phyloP scores from a whole-genome alignment of 1,284 basidiomycete species.

The Leccinum pallidistipes region DNA sequence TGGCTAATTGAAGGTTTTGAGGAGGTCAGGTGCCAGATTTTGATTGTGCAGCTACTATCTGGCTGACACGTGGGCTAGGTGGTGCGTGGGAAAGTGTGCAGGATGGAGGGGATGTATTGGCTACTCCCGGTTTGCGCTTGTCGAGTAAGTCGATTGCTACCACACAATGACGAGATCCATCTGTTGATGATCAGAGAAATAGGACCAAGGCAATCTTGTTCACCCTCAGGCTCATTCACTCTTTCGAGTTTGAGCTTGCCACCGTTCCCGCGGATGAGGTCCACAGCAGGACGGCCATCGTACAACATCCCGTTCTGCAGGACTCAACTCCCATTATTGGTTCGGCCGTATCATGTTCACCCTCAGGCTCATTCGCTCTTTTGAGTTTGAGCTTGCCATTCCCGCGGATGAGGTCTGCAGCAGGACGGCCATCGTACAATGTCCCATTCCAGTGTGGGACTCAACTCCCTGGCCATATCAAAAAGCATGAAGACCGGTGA shows the following conservation, averaged over 20 bases:
- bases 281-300: no score
- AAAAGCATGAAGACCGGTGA: neutral
- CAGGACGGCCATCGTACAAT: slow-evolving; percentile 39
- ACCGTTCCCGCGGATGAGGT: no score
- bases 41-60: no score
- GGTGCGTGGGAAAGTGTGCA: no score
- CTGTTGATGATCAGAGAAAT: neutral
- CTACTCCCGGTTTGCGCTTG: slow-evolving; percentile 64
- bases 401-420: slow-evolving; percentile 41
- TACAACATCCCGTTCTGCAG: no score
- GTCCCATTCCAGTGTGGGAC: slow-evolving; percentile 36
- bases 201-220: slow-evolving; percentile 18
- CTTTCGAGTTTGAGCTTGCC: no score
- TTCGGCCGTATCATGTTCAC: no score
- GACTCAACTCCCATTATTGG: no score
- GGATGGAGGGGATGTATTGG: slow-evolving; percentile 57
- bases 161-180: neutral
- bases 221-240: slow-evolving; percentile 34
- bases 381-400: slow-evolving; percentile 54
- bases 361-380: slow-evolving; percentile 40
- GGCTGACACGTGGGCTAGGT: no score
- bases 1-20: no score
- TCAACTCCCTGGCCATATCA: slow-evolving; percentile 19
- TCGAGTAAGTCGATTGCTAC: slow-evolving; percentile 47
- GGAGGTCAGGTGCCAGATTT: no score